Evolutionary conservation across 2,329 filamentous ascomycete genomes (phyloP).

Genomic region (Ceratocystis albifundus): DNA sequence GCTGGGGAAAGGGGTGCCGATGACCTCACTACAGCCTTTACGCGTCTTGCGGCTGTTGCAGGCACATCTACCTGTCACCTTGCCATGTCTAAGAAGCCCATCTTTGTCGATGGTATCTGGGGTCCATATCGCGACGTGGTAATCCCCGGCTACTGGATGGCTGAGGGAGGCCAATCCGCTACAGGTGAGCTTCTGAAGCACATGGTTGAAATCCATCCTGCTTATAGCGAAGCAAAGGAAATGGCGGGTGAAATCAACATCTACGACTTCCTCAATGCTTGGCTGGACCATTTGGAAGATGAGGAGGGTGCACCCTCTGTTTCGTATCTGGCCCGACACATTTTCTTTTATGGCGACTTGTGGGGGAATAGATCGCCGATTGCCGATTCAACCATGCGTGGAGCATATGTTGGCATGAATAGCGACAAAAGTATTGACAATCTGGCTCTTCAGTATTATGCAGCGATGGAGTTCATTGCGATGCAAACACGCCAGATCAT

Average conservation of each 20-base stretch:
- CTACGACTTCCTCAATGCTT: slow-evolving; percentile 87
- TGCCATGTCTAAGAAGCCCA: slow-evolving; percentile 83
- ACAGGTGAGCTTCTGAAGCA: slow-evolving; percentile 91
- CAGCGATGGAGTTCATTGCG: slow-evolving; percentile 94
- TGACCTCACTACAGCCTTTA: slow-evolving; percentile 85
- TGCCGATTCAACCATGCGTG: slow-evolving; percentile 86
- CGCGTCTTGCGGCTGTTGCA: slow-evolving; percentile 81
- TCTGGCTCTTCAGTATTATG: slow-evolving; percentile 86
- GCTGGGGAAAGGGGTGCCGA: slow-evolving; percentile 36
- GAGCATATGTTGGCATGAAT: slow-evolving; percentile 73
- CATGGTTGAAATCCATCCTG: slow-evolving; percentile 88
- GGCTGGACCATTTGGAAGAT: slow-evolving; percentile 64
- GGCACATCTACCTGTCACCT: slow-evolving; percentile 96
- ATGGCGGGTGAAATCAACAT: slow-evolving; percentile 76
- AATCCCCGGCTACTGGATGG: slow-evolving; percentile 88
- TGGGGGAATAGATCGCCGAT: slow-evolving; percentile 95
- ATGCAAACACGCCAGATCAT: slow-evolving; percentile 94
- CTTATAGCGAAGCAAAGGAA: slow-evolving; percentile 67
- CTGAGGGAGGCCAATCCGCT: slow-evolving; percentile 91
- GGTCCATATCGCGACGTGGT: slow-evolving; percentile 92
- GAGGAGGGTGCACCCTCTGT: slow-evolving; percentile 61
- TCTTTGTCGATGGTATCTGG: slow-evolving; percentile 95
- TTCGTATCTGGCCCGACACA: slow-evolving; percentile 77
- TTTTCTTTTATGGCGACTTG: slow-evolving; percentile 97
- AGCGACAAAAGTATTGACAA: slow-evolving; percentile 79